Conservation (phyloP, 2,329 filamentous ascomycete species). For the Exophiala xenobiotica region DNA sequence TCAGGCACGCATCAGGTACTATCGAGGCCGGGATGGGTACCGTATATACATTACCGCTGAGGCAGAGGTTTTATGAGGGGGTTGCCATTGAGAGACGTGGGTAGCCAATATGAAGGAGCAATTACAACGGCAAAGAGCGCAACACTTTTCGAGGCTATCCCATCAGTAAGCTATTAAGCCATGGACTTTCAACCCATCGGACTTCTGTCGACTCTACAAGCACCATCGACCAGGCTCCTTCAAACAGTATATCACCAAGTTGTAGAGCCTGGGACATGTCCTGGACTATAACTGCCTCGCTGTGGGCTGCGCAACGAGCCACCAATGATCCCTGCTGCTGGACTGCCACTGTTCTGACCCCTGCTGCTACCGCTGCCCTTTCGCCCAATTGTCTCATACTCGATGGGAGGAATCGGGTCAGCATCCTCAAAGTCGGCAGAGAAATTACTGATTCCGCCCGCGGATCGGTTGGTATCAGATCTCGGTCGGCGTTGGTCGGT, state of each 20-base stretch:
- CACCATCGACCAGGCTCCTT: neutral
- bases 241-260: constrained; percentile 12
- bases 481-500: constrained; percentile 26
- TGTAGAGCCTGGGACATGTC: constrained; percentile 24
- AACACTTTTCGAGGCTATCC: neutral
- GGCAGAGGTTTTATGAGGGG: no score
- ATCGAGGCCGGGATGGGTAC: neutral
- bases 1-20: no score
- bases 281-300: constrained; percentile 29
- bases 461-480: constrained; percentile 31
- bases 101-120: no score
- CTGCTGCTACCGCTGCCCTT: constrained; percentile 32
- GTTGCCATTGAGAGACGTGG: no score
- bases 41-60: no score
- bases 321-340: constrained; percentile 26
- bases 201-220: neutral
- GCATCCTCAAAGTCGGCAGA: constrained; percentile 32
- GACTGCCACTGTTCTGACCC: constrained; percentile 31
- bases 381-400: constrained; percentile 28
- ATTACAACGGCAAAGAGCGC: neutral
- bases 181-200: no score
- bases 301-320: constrained; percentile 26
- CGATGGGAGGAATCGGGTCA: constrained; percentile 32
- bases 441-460: constrained; percentile 29
- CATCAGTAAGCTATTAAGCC: no score